These are phyloP conservation scores for Tricholoma flavovirens DNA, from an alignment of 768 basidiomycete genomes.

Conservation along the genomic window DNA sequence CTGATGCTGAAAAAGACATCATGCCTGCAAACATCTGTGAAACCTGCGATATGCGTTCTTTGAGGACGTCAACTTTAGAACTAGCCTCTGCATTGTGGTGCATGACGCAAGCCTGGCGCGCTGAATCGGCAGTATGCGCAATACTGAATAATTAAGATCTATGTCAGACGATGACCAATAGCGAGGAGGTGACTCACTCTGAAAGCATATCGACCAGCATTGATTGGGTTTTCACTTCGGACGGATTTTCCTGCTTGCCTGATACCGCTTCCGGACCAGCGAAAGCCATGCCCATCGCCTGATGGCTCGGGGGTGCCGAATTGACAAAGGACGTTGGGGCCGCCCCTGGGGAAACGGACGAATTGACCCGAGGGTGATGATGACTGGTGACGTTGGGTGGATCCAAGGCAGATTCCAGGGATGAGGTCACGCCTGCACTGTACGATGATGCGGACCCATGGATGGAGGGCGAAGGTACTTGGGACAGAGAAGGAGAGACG, in stretches of 20 bases:
- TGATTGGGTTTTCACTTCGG: conserved; percentile 21
- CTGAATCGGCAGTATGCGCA: conserved; percentile 53
- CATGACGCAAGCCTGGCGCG: conserved; percentile 42
- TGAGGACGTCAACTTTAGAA: conserved; percentile 50
- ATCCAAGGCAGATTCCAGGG: conserved; percentile 42
- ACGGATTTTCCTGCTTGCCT: conserved; percentile 20
- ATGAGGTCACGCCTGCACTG: conserved; percentile 32
- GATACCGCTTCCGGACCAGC: conserved; percentile 12
- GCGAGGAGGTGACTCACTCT: conserved; percentile 36
- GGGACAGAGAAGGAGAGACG: conserved; percentile 28
- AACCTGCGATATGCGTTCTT: conserved; percentile 46
- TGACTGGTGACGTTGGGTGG: conserved; percentile 23
- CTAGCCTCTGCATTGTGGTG: conserved; percentile 42
- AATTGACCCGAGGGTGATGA: conserved; percentile 34
- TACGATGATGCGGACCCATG: conserved; percentile 36
- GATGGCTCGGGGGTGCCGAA: conserved; percentile 21
- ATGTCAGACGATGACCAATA: conserved; percentile 6
- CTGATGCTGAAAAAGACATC: conserved; percentile 25
- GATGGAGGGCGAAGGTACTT: conserved; percentile 31
- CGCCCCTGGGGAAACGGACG: conserved; percentile 23
- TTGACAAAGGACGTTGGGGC: conserved; percentile 13
- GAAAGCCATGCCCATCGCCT: conserved; percentile 13
- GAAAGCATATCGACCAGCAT: conserved; percentile 47
- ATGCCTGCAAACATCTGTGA: conserved; percentile 46
- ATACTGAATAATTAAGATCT: conserved; percentile 37